Conservation (phyloP, 805 yeast species). For the Ogataea ramenticola region DNA sequence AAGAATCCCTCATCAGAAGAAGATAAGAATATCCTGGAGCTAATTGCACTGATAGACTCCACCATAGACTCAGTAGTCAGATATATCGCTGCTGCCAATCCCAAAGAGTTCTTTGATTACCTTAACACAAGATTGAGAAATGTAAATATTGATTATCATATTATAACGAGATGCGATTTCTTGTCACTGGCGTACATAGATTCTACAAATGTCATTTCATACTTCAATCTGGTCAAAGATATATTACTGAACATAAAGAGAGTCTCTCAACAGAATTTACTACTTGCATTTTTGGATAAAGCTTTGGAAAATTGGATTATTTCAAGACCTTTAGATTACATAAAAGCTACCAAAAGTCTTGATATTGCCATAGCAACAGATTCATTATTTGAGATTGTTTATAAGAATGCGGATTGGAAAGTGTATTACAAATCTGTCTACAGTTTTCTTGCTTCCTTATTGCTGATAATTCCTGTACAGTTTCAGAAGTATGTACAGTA, state of each 20-base stretch:
- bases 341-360: slow-evolving; percentile 14
- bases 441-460: slow-evolving; percentile 26
- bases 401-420: slow-evolving; percentile 22
- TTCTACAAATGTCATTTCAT: slow-evolving; percentile 26
- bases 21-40: not conserved
- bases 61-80: slow-evolving; percentile 33
- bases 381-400: slow-evolving; percentile 28
- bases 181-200: slow-evolving; percentile 36
- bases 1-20: not conserved
- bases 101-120: slow-evolving; percentile 33
- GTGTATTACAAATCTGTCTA: slow-evolving; percentile 21
- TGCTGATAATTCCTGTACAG: slow-evolving; percentile 26
- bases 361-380: slow-evolving; percentile 21
- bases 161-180: slow-evolving; percentile 38
- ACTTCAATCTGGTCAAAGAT: slow-evolving; percentile 32
- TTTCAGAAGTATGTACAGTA: slow-evolving; percentile 20
- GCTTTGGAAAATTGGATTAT: slow-evolving; percentile 42
- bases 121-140: slow-evolving; percentile 20
- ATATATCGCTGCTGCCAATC: slow-evolving; percentile 45
- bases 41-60: slow-evolving; percentile 28
- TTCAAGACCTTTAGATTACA: slow-evolving; percentile 39
- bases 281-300: slow-evolving; percentile 39
- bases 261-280: slow-evolving; percentile 37
- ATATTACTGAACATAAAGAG: slow-evolving; percentile 31
- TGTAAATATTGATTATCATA: slow-evolving; percentile 27